Base-by-base conservation (phyloP, 345 rosid genomes). In the Crucihimalaya himalaica region DNA sequence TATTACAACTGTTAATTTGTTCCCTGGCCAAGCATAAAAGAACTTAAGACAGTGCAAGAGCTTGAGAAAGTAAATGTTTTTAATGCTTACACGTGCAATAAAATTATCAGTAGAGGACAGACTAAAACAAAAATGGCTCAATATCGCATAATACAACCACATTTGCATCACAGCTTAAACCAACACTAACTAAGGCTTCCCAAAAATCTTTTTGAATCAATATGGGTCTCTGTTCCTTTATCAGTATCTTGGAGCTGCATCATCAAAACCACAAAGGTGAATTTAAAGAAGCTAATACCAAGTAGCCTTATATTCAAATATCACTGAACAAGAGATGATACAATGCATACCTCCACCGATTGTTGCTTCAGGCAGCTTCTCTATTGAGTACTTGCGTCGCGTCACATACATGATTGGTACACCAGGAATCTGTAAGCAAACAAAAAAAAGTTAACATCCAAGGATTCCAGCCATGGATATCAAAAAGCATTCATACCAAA, bases 281-380 rank as follows among this genome's bases (percentile, higher is more conserved):
- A 53, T 43, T 35, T 16, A 14, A 53, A 35, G 16, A 35, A 31
- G 40, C 40, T 3, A 21, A 37, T 21, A 61, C 21, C 15, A 21
- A n/a, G 20, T 45, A 45, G 31, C 42, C 14, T 3, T 23, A 39
- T 14, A 39, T 32, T 57, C 9, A 58, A 23, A 66, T 35, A 29
- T 18, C 4, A 3, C 16, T 8, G 20, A 14, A 25, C 34, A 42
- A 61, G 70, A 8, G 18, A 35, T 59, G 46, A 19, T 34, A 48
- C 4, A 57, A 71, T 65, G 60, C 84, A 28, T 87, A 91, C 99
- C 97, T 86, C 97, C 97, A 68, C 99, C 97, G 8, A 95, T 65
- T 53, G 99, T 95, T 74, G 97, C 99, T 82, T 95, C 99, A 10
- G 99, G 98, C 79, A 95, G 66, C 50, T 89, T 86, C 80, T 95